Conservation (phyloP, 2,329 filamentous ascomycete genomes). For the Ophiostoma montium region DNA sequence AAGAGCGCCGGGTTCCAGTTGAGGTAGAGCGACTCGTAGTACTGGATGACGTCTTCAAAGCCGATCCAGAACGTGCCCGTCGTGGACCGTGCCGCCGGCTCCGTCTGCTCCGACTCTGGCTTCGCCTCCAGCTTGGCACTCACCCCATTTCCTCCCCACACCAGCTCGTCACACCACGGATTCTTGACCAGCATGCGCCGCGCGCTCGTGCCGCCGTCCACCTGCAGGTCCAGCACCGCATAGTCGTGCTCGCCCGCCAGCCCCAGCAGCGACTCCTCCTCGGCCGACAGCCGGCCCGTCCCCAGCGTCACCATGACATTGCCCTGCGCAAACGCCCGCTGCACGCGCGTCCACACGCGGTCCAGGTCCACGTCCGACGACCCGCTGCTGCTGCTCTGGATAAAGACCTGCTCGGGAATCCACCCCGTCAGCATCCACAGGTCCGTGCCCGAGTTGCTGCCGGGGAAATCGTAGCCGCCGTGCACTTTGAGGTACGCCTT, state of each 20-base stretch:
- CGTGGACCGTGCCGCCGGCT: conserved; percentile 6
- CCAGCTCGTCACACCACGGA: conserved; percentile 76
- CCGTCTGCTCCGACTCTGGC: conserved; percentile 1
- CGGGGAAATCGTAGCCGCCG: conserved; percentile 93
- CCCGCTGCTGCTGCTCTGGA: conserved; percentile 44
- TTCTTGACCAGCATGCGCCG: conserved; percentile 79
- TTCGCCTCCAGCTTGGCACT: background rate
- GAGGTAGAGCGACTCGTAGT: conserved; percentile 91
- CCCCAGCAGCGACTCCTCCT: conserved; percentile 68
- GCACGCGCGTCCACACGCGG: conserved; percentile 64
- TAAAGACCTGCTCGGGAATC: conserved; percentile 90
- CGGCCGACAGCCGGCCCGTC: conserved; percentile 64
- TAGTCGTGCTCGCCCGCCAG: conserved; percentile 89
- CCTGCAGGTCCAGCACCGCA: conserved; percentile 67
- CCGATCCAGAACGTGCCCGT: conserved; percentile 85
- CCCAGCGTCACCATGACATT: conserved; percentile 83
- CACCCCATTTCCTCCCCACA: conserved; percentile 47
- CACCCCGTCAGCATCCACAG: conserved; percentile 86
- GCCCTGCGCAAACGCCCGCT: conserved; percentile 57
- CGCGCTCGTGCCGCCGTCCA: conserved; percentile 33
- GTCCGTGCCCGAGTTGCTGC: conserved; percentile 93
- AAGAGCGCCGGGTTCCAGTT: conserved; percentile 95
- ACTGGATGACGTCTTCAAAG: conserved; percentile 71
- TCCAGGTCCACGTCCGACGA: conserved; percentile 52
- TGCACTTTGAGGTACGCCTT: conserved; percentile 94